Base-by-base conservation (phyloP, 2,329 filamentous ascomycete genomes). In the Trichoderma simmonsii region DNA sequence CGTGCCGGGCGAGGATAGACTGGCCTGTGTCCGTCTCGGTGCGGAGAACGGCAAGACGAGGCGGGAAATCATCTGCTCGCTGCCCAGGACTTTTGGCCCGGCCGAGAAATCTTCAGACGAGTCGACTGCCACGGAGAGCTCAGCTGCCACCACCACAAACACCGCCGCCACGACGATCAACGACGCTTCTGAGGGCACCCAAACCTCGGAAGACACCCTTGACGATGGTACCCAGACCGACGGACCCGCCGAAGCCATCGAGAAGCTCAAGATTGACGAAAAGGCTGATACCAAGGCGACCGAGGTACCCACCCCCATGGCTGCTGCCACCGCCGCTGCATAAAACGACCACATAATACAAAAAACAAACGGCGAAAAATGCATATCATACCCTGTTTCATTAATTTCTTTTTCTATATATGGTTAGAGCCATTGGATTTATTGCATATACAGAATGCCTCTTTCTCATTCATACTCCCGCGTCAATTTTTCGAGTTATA, bases 21-120 rank as follows among this genome's bases (percentile, higher is more conserved):
- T 90, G 34, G 85, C 86, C 73, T 90, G 88, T 70, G 62, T 89
- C 6, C 86, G 86, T 0, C 82, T 86, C 9, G 89, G 89, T 2
- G 83, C 80, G 67, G 79, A 82, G 65, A 81, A 82, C 4, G 85
- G 85, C 15, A 79, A 83, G 73, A 79, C 84, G 71, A 82, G 86
- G 71, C 77, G 78, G 15, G 85, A 86, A 76, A 79, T 81, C 57
- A 81, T 90, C 39, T 88, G 87, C 77, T 87, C 84, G 7, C 79
- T 90, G 11, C 83, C 85, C 26, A 85, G 82, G 78, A 81, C 80
- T 5, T 85, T 39, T 73, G 66, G 39, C 26, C 71, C 30, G 3
- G 28, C 56, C 63, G 72, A 34, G 32, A 73, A 36, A 21, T 26
- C 43, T 8, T 12, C 26, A 18, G 34, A 68, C 7, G 61, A 73